A percentile compares a stretch with the other conserved stretches of the same genome.
Conservation (phyloP, 805 yeast species). For the Candida boidinii region DNA sequence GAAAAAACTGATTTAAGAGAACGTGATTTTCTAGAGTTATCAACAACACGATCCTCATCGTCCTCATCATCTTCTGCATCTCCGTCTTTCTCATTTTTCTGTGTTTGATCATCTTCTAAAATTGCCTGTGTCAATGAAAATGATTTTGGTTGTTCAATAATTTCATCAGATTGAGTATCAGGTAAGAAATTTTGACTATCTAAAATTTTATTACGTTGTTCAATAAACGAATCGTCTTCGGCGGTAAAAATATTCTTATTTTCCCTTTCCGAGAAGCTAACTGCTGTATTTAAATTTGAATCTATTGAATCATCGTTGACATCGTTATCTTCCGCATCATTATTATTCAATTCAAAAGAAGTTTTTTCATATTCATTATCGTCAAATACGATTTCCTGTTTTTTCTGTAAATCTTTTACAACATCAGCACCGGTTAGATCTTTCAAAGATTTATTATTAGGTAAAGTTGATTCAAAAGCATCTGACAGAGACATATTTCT, state of each 20-base stretch:
- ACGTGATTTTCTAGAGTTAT: too few species aligned
- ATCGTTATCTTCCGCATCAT: slow-evolving; percentile 9
- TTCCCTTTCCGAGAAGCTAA: slow-evolving; percentile 1
- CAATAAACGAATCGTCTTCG: not conserved
- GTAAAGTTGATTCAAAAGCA: slow-evolving; percentile 15
- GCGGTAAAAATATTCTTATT: too few species aligned
- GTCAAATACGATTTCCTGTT: slow-evolving; percentile 1
- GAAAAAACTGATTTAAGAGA: too few species aligned
- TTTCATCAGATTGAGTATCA: slow-evolving; percentile 22
- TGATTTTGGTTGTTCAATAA: slow-evolving; percentile 2
- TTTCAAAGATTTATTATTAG: slow-evolving; percentile 12
- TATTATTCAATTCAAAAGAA: slow-evolving; percentile 3
- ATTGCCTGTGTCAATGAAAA: too few species aligned
- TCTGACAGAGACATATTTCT: slow-evolving; percentile 18
- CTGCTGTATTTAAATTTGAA: slow-evolving; percentile 4
- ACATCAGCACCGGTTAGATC: slow-evolving; percentile 12
- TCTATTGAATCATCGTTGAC: slow-evolving; percentile 20
- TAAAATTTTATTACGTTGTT: slow-evolving; percentile 6
- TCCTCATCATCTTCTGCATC: slow-evolving; percentile 10
- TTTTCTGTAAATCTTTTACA: slow-evolving; percentile 11
- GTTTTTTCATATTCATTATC: not conserved
- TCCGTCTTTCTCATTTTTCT: slow-evolving; percentile 4
- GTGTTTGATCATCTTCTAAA: slow-evolving; percentile 1
- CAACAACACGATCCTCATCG: too few species aligned
- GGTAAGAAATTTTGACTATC: slow-evolving; percentile 22